Evolutionary conservation across 1,139 yeast species (phyloP).

Genomic region (Saccharomycopsis hybrid): DNA sequence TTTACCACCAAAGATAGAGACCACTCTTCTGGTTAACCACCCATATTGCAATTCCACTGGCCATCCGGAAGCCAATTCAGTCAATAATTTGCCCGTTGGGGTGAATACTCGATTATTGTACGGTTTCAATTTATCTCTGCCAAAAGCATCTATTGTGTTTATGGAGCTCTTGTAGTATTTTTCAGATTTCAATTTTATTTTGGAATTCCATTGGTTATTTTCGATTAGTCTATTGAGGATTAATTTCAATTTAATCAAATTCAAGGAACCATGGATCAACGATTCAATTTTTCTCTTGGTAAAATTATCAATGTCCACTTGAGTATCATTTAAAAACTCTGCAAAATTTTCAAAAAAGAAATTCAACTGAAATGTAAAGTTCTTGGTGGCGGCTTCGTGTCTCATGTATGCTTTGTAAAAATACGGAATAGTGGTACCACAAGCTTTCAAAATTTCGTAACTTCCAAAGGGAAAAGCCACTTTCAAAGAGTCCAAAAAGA

Average conservation of each 20-base stretch:
- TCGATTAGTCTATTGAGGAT: conserved; percentile 53
- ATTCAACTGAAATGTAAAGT: conserved; percentile 37
- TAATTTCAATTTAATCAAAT: conserved; percentile 62
- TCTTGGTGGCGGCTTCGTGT: conserved; percentile 84
- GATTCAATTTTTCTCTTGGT: conserved; percentile 60
- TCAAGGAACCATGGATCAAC: conserved; percentile 63
- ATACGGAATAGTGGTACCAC: conserved; percentile 77
- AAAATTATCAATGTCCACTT: conserved; percentile 30
- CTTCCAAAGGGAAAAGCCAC: conserved; percentile 63
- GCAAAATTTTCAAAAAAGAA: conserved; percentile 29
- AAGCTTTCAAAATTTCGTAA: conserved; percentile 68
- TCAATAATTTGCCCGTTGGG: conserved; percentile 81
- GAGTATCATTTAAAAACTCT: conserved; percentile 17
- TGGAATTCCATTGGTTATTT: conserved; percentile 20
- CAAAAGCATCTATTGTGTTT: conserved; percentile 77
- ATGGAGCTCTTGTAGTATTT: conserved; percentile 48
- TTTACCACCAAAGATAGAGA: conserved; percentile 64
- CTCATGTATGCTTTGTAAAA: conserved; percentile 89
- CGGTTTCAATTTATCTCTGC: conserved; percentile 43
- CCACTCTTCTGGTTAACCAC: conserved; percentile 81
- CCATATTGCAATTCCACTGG: conserved; percentile 83
- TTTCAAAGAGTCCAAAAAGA: conserved; percentile 67
- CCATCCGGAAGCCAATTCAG: conserved; percentile 82
- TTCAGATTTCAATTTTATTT: conserved; percentile 29
- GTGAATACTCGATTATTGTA: conserved; percentile 70